A percentile compares a stretch with the other conserved stretches of the same genome.
These are phyloP conservation scores for Camellia japonica DNA, from an alignment of 148 eudicot species.

Conservation along the genomic window DNA sequence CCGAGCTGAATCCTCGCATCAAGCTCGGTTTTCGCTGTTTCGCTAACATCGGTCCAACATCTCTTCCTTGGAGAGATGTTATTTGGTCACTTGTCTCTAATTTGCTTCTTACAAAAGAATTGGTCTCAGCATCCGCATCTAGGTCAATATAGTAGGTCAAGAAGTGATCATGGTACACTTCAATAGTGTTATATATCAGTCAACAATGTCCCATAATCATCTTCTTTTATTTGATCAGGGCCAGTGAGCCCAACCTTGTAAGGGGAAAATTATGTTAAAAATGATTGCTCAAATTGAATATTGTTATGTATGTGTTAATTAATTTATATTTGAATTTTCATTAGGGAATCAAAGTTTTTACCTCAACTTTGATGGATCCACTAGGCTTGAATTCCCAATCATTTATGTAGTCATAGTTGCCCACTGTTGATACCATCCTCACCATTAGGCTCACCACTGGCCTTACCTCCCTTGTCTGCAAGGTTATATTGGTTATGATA, in stretches of 20 bases:
- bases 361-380: conserved; percentile 40
- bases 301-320: too few relatives aligned
- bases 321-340: not conserved
- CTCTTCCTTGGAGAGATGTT: conserved; percentile 36
- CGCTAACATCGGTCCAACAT: conserved; percentile 39
- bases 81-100: conserved; percentile 19
- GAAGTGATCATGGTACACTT: conserved; percentile 49
- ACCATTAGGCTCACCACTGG: conserved; percentile 1
- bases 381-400: conserved; percentile 46
- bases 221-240: conserved; percentile 42
- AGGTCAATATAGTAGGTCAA: conserved; percentile 46
- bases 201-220: conserved; percentile 45
- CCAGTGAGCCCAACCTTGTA: too few relatives aligned
- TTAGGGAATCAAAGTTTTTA: not conserved
- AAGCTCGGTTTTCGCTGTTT: conserved; percentile 34
- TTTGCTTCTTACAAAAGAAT: conserved; percentile 40
- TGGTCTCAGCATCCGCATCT: conserved; percentile 41
- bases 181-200: conserved; percentile 47
- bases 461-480: not conserved
- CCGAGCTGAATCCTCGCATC: conserved; percentile 37
- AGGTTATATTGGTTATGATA: too few relatives aligned
- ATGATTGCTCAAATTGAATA: not conserved
- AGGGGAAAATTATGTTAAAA: not conserved
- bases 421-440: not conserved
- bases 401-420: conserved; percentile 50